Base-by-base conservation (phyloP, 2,329 filamentous ascomycete species). In the Eurotiales sp. region DNA sequence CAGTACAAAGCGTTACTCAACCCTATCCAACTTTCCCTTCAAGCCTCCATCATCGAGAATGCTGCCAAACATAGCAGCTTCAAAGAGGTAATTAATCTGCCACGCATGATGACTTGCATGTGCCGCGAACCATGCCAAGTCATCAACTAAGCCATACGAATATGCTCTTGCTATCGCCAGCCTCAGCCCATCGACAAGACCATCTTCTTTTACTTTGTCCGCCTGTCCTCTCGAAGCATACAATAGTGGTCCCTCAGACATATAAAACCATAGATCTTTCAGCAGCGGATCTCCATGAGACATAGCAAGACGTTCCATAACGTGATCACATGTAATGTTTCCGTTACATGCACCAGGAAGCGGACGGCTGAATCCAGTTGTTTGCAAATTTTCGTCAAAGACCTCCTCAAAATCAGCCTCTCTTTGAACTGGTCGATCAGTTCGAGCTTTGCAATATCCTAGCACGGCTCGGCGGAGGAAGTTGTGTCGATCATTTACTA, bases 101-200 rank as follows among this genome's bases (percentile, higher is more conserved):
- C 61, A 63, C 4, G 61, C 59, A 51, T 63, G 61, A 19, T 60
- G 61, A 36, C 52, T 61, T 3, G 59, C 61, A 53, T 64, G 61
- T 12, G 61, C 58, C 22, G 60, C 48, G 3, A 63, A 42, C 57
- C 61, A 62, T 19, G 53, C 53, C 56, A 58, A 52, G 39, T 59
- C 57, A 34, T 59, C 52, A n/a, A 61, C 50, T 42, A 59, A 29
- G n/a, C 55, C 59, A 23, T 51, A 29, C 15, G 55, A 56, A 49
- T 54, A 59, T 23, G 49, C 48, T 25, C 55, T 51, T 8, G 59
- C 60, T 53, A 61, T 56, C 11, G 34, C 34, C 17, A 59, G 22
- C 5, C 55, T 41, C 22, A 48, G 44, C 14, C 42, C 50, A 32
- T 57, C 54, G 6, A 36, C 44, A 34, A 60, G 51, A 11, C 51